phyloP scores from a whole-genome alignment of 495 filamentous ascomycete genomes.

The Viridothelium virens region DNA sequence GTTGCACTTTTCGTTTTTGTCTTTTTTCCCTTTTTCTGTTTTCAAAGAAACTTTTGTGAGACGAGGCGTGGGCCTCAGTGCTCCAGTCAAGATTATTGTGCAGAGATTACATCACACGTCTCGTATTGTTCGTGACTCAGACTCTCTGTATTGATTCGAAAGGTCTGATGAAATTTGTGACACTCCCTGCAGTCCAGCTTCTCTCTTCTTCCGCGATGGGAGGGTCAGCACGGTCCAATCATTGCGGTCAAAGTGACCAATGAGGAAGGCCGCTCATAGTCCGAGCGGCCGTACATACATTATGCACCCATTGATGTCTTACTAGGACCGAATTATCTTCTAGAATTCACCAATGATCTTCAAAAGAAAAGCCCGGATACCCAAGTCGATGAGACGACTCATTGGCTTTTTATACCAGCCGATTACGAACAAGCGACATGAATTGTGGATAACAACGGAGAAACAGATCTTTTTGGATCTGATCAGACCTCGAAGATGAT shows the following conservation, averaged over 20 bases:
- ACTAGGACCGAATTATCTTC: not conserved
- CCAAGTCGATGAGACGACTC: not conserved
- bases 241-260: constrained; percentile 5
- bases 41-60: too few species aligned
- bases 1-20: too few species aligned
- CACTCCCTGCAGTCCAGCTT: too few species aligned
- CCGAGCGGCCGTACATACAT: not conserved
- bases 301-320: not conserved
- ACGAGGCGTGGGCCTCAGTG: too few species aligned
- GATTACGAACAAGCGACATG: not conserved
- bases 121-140: too few species aligned
- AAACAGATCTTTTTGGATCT: not conserved
- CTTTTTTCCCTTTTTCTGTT: too few species aligned
- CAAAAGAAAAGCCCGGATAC: not conserved
- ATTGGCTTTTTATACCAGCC: not conserved
- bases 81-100: too few species aligned
- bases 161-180: too few species aligned
- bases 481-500: not conserved
- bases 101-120: too few species aligned
- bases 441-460: not conserved
- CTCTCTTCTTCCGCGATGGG: too few species aligned
- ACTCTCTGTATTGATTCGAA: too few species aligned
- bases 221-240: not conserved
- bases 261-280: not conserved
- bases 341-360: not conserved